A percentile compares a stretch with the other conserved stretches of the same genome.
Evolutionary conservation across 2,329 filamentous ascomycete genomes (phyloP).

Genomic region (Fusarium siculi): DNA sequence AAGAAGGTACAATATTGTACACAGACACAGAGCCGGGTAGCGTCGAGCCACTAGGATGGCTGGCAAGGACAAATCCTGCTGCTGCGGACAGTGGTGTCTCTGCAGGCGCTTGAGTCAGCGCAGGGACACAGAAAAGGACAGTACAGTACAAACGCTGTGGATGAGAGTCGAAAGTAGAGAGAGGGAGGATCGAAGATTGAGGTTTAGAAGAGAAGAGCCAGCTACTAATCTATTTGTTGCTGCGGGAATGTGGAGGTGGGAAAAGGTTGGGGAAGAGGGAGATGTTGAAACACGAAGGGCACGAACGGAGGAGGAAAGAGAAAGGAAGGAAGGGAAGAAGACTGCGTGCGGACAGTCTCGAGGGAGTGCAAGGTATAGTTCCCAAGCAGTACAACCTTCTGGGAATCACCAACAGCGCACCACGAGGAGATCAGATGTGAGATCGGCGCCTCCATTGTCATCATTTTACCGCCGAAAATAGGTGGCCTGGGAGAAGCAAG

Average conservation of each 20-base stretch:
- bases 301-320: conserved; percentile 28
- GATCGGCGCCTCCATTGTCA: conserved; percentile 35
- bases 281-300: conserved; percentile 25
- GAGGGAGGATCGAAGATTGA: conserved; percentile 17
- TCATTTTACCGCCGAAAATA: conserved; percentile 23
- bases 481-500: conserved; percentile 10
- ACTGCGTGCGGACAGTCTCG: conserved; percentile 11
- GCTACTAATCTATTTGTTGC: conserved; percentile 28
- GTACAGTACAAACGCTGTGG: conserved; percentile 15
- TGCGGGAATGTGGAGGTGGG: conserved; percentile 27
- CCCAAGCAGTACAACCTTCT: conserved; percentile 28
- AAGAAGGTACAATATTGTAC: conserved; percentile 23
- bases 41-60: conserved; percentile 39
- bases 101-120: conserved; percentile 34
- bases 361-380: conserved; percentile 16
- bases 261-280: conserved; percentile 27
- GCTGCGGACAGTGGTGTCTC: conserved; percentile 35
- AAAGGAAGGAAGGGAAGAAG: conserved; percentile 23
- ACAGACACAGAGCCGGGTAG: conserved; percentile 36
- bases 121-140: conserved; percentile 6
- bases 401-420: conserved; percentile 25
- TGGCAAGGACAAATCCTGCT: conserved; percentile 38
- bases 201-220: conserved; percentile 11
- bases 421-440: conserved; percentile 32
- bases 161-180: conserved; percentile 2